phyloP scores from a whole-genome alignment of 305 asterid species.

The Solanum chacoense region DNA sequence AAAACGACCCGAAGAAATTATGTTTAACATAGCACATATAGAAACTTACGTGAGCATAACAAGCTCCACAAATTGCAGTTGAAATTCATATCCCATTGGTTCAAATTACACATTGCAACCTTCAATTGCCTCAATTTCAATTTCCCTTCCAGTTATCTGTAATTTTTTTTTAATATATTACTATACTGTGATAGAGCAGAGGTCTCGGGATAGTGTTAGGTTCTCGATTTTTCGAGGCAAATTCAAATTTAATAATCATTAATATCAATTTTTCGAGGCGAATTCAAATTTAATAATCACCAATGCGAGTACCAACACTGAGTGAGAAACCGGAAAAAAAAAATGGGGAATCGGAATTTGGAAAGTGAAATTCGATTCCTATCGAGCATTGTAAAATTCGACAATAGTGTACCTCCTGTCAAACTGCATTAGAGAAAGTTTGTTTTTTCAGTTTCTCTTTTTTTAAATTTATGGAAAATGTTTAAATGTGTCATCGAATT shows the following conservation, averaged over 20 bases:
- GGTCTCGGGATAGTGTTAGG: background rate
- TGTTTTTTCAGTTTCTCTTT: background rate
- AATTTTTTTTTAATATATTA: background rate
- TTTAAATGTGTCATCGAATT: too few relatives aligned
- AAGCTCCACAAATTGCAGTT: constrained; percentile 53
- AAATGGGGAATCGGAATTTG: background rate
- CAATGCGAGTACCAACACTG: too few relatives aligned
- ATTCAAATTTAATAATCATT: background rate
- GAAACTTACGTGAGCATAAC: background rate
- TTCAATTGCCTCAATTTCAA: constrained; percentile 61
- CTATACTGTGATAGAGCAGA: background rate
- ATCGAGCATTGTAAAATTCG: background rate
- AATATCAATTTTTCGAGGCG: too few relatives aligned
- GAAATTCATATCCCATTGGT: constrained; percentile 99
- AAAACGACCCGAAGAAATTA: background rate
- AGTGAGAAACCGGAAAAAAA: background rate
- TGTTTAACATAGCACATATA: background rate
- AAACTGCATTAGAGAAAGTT: background rate
- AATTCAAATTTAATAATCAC: background rate
- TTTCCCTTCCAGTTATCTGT: background rate
- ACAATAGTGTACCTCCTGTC: background rate
- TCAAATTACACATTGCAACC: constrained; percentile 82
- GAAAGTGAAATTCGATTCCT: background rate
- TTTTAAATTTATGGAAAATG: background rate
- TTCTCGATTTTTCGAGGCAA: background rate